phyloP scores from a whole-genome alignment of 129 eudicot species.

The Flaveria brownii region DNA sequence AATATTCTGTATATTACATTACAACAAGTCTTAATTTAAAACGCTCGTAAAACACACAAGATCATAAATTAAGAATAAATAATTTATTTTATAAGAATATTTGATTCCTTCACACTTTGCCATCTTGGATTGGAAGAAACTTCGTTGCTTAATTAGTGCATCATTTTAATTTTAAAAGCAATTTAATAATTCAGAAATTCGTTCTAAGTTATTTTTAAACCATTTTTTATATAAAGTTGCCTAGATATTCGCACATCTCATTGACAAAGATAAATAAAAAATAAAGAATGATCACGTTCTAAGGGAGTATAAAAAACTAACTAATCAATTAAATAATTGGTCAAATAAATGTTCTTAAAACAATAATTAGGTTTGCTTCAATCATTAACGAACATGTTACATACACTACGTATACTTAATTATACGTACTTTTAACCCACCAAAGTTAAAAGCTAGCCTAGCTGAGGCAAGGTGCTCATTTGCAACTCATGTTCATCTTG shows the following conservation, averaged over 20 bases:
- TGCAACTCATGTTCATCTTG: too few species aligned
- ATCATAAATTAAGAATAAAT: background rate
- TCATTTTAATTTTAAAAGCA: background rate
- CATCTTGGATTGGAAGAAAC: slow-evolving; percentile 33
- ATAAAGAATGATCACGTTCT: slow-evolving; percentile 28
- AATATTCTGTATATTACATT: too few species aligned
- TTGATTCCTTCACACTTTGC: slow-evolving; percentile 34
- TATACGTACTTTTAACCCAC: background rate
- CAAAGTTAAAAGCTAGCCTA: too few species aligned
- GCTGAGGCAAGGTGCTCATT: too few species aligned
- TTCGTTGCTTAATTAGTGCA: slow-evolving; percentile 32
- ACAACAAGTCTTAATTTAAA: too few species aligned
- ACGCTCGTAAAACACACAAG: background rate
- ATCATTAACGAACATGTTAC: slow-evolving; percentile 40
- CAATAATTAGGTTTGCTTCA: slow-evolving; percentile 38
- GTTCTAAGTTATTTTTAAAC: background rate
- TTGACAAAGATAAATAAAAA: slow-evolving; percentile 26
- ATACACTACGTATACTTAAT: slow-evolving; percentile 21
- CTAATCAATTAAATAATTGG: slow-evolving; percentile 10
- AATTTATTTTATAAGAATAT: background rate
- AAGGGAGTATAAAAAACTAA: slow-evolving; percentile 17
- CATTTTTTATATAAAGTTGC: slow-evolving; percentile 17
- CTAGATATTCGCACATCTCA: slow-evolving; percentile 31
- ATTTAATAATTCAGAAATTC: background rate
- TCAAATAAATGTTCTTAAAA: slow-evolving; percentile 31